Percentiles rank a stretch among this genome's conserved stretches.
phyloP scores from a whole-genome alignment of 2,329 filamentous ascomycete species.

The Penicillium paneum region DNA sequence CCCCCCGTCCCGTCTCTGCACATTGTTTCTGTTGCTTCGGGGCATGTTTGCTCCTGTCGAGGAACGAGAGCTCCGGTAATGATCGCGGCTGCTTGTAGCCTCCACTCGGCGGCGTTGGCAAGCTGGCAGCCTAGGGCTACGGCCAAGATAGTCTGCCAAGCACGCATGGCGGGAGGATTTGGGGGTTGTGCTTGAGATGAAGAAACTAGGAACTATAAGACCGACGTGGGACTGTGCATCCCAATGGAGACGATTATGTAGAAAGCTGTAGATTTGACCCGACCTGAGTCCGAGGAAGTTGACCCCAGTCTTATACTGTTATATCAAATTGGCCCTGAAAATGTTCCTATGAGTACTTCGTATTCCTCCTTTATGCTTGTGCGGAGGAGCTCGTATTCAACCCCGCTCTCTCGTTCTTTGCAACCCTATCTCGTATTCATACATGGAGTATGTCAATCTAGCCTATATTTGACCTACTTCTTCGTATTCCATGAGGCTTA shows the following conservation, averaged over 20 bases:
- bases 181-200: not conserved
- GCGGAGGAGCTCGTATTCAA: not conserved
- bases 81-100: not conserved
- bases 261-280: not conserved
- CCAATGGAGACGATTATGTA: not conserved
- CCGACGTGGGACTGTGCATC: not conserved
- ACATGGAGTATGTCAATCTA: not conserved
- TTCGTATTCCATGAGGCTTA: not conserved
- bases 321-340: too few species aligned
- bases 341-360: too few species aligned
- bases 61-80: not conserved
- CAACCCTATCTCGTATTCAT: not conserved
- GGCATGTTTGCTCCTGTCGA: not conserved
- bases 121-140: not conserved
- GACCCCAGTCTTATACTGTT: not conserved
- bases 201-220: not conserved
- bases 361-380: not conserved
- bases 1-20: not conserved
- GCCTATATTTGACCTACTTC: not conserved
- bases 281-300: not conserved
- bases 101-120: not conserved
- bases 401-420: not conserved
- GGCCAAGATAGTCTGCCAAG: not conserved
- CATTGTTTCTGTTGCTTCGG: not conserved
- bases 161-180: not conserved